Evolutionary conservation across 169 alveolate genomes (phyloP).

Genomic region (Eimeria sp.): DNA sequence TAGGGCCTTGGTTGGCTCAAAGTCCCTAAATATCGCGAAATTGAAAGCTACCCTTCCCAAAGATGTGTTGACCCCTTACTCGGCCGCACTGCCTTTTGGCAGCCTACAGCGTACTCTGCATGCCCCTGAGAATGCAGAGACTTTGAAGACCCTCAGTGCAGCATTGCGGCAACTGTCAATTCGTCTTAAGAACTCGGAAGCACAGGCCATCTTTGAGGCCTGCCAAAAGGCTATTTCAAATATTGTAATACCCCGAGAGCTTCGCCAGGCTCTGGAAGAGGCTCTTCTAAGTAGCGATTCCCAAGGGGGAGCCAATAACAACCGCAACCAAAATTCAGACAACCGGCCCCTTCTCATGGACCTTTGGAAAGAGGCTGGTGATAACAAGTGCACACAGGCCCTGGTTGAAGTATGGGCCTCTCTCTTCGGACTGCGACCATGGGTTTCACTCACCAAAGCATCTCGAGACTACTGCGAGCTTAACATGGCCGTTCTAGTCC

Average conservation of each 20-base stretch:
- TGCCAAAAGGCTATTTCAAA: constrained; percentile 77
- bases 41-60: constrained; percentile 13
- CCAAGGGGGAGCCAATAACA: neutral
- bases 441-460: constrained; percentile 84
- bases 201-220: constrained; percentile 81
- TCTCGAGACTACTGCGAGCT: constrained; percentile 85
- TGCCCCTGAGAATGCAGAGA: constrained; percentile 79
- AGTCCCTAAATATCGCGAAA: constrained; percentile 60
- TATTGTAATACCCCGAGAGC: constrained; percentile 76
- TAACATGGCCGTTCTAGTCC: constrained; percentile 87
- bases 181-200: constrained; percentile 78
- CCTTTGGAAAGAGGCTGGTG: constrained; percentile 82
- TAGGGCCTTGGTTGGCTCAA: constrained; percentile 76
- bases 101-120: constrained; percentile 85
- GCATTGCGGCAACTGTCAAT: constrained; percentile 77
- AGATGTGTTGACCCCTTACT: constrained; percentile 79
- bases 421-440: constrained; percentile 85
- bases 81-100: constrained; percentile 85
- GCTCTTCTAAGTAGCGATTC: constrained; percentile 35
- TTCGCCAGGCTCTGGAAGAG: constrained; percentile 37
- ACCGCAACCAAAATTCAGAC: constrained; percentile 1
- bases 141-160: constrained; percentile 57
- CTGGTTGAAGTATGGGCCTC: constrained; percentile 83
- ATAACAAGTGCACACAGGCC: constrained; percentile 71
- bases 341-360: constrained; percentile 77